Evolutionary conservation across 768 basidiomycete genomes (phyloP).

Genomic region (Psilocybe azurescens): DNA sequence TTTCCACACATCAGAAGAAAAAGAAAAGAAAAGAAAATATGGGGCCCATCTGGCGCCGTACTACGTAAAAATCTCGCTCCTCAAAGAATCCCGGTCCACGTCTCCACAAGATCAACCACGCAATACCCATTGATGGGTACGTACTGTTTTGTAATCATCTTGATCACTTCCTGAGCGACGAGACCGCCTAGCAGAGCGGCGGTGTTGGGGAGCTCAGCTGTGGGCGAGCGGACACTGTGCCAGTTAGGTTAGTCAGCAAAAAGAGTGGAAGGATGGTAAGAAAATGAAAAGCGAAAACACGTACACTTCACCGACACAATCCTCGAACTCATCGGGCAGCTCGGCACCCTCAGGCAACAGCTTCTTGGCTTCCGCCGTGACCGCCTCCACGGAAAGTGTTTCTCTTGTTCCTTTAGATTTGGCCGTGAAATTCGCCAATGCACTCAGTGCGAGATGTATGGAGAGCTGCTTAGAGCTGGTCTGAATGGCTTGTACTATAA

Average conservation of each 20-base stretch:
- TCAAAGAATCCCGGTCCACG: conserved; percentile 69
- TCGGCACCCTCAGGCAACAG: conserved; percentile 54
- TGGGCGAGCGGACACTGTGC: conserved; percentile 75
- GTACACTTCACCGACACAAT: conserved; percentile 81
- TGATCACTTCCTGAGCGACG: conserved; percentile 96
- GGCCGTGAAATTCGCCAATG: conserved; percentile 46
- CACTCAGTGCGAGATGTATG: conserved; percentile 78
- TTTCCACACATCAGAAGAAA: no score
- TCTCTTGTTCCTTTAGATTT: conserved; percentile 28
- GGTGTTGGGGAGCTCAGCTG: conserved; percentile 89
- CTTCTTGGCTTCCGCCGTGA: conserved; percentile 54
- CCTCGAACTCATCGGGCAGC: conserved; percentile 59
- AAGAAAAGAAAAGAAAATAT: no score
- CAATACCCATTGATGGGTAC: conserved; percentile 88
- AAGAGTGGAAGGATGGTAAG: not conserved
- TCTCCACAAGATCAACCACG: conserved; percentile 83
- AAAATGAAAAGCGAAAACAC: conserved; percentile 31
- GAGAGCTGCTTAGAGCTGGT: conserved; percentile 58
- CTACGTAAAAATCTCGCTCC: no score
- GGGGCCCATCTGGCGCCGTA: no score
- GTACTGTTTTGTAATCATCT: conserved; percentile 96
- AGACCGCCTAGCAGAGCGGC: conserved; percentile 94
- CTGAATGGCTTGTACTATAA: conserved; percentile 45
- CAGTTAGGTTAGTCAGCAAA: not conserved
- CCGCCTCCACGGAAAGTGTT: conserved; percentile 51